Evolutionary conservation across 2,329 filamentous ascomycete genomes (phyloP), one percentile per base, ranked within the genome.

Genomic region (Aspergillus sp.): DNA sequence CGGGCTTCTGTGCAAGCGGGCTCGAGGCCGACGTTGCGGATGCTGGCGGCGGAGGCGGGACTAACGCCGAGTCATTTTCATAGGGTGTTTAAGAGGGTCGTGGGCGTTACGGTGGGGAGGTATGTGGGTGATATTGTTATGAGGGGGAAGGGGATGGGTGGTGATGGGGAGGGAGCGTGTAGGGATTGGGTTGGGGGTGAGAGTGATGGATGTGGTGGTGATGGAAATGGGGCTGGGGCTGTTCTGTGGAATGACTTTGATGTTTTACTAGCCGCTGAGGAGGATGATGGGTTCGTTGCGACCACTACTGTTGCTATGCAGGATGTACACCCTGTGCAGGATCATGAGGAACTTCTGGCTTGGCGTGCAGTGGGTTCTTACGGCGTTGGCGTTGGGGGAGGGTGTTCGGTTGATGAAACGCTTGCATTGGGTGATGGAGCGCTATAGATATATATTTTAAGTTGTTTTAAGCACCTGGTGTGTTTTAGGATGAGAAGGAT

Each of bases 21-120:
- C 36, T 61, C 68, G 62, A 71, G 69, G 60, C 76, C 78, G 15
- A 78, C 73, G 58, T 66, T 84, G 48, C 72, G 78, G 36, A 76
- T 80, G 32, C 66, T 85, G 55, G 81, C 83, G 17, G 72, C 71
- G 53, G 76, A 78, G 62, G 81, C 81, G 15, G 76, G 77, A 1
- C 67, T 84, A 59, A 83, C 82, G 17, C 75, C 81, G 23, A 78
- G 82, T 62, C 82, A 85, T 69, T 82, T 85, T 62, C 82, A 84
- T 68, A 81, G 82, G 25, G 78, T 83, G 36, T 85, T 85, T 67
- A 85, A 84, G 68, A 80, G 80, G 58, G 76, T 77, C 15, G 78
- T 76, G 53, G 82, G 83, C 27, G 66, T 82, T 19, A 84, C 83
- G 51, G 83, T 83, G 2, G 81, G 79, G 19, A 73, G 73, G 60